Evolutionary conservation across 2,329 filamentous ascomycete genomes (phyloP).

Genomic region (Neopestalotiopsis sp.): DNA sequence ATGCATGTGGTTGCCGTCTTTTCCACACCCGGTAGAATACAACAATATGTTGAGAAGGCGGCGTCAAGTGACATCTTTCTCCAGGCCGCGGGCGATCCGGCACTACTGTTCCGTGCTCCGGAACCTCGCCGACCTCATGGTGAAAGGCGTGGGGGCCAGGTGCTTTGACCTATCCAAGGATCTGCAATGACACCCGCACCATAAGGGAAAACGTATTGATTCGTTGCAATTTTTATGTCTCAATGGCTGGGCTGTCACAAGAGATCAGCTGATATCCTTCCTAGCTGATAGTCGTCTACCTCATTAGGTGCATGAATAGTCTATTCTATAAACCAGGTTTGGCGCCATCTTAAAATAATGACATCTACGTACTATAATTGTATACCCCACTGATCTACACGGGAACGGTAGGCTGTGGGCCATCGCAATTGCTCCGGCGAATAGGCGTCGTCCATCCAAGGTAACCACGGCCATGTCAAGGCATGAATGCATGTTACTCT

Average conservation of each 20-base stretch:
- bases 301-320: not conserved
- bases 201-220: not conserved
- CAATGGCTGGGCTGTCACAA: not conserved
- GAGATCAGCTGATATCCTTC: not conserved
- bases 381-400: slow-evolving; percentile 1
- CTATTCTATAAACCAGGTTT: not conserved
- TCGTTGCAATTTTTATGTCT: not conserved
- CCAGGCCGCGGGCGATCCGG: not conserved
- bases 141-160: not conserved
- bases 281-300: not conserved
- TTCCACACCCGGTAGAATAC: not conserved
- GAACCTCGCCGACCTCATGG: not conserved
- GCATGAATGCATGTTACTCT: not conserved
- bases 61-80: not conserved
- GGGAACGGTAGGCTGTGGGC: not conserved
- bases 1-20: not conserved
- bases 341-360: not conserved
- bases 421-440: not conserved
- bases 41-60: not conserved
- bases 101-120: not conserved
- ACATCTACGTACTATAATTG: not conserved
- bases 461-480: not conserved
- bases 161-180: not conserved
- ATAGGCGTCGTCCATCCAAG: not conserved
- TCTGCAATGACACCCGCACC: not conserved